Base-by-base conservation (phyloP, 2,329 filamentous ascomycete genomes). In the Lecanicillium sp. region DNA sequence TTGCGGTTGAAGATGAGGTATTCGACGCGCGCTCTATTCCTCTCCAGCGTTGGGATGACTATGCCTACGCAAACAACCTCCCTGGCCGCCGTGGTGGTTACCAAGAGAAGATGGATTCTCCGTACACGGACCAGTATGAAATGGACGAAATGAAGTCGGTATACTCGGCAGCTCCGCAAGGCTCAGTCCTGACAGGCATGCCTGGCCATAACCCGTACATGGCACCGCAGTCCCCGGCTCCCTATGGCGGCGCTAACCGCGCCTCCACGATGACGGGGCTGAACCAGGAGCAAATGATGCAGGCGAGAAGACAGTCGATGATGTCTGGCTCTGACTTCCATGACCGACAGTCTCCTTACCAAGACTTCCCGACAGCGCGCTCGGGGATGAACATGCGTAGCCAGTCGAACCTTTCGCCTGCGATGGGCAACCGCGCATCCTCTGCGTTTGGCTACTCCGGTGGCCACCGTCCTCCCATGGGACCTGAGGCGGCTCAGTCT, bases 71-170 rank as follows among this genome's bases (percentile, higher is more conserved):
- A 44, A 95, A 96, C 67, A 85, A 85, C 51, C 80, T 98, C 7
- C 92, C 92, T 25, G 92, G 92, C 14, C 86, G 90, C 43, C 87
- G 92, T 43, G 89, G 88, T 38, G 73, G 77, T 20, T 68, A 70
- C 38, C 64, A 68, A 28, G 83, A 85, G 60, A 85, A 87, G 64
- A 51, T 57, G 38, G 72, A 78, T 17, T 75, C 71, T 32, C 65
- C 66, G 2, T 89, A 86, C 51, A 76, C 81, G 29, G 84, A 90
- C 45, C 79, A 83, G 46, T 94, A 88, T 54, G 92, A 98, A 63
- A 89, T 96, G 83, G 94, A 98, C 57, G 92, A 98, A 59, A 94
- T 96, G 73, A 89, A 87, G 59, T 95, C 88, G 1, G 81, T 94
- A 43, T 96, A 96, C 68, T 95, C 89, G 5, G 94, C 88, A 1